Base-by-base conservation (phyloP, 1,139 yeast genomes). In the Kodamaea ohmeri region DNA sequence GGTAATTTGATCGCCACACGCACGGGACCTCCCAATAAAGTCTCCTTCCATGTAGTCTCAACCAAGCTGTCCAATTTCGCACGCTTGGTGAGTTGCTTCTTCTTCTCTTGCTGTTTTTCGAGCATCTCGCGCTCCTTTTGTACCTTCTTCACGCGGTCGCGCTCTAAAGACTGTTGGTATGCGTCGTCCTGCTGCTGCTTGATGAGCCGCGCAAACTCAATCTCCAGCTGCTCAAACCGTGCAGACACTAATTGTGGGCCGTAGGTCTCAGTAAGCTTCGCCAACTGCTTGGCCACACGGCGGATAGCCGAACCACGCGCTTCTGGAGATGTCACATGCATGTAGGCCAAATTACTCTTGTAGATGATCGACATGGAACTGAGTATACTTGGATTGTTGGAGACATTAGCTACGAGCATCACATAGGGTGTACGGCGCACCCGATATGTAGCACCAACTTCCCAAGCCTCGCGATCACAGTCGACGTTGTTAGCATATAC, bases 161-260 rank as follows among this genome's bases (percentile, higher is more conserved):
- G 62, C 31, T 71, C 62, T 20, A 78, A 56, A 0, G 81, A 76
- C 48, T 68, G 68, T 35, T 63, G 55, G 47, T 76, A 78, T 2
- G 83, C 83, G 35, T 65, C 71, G 48, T 78, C 83, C 50, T 78
- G 84, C 47, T 74, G 74, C 47, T 73, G 72, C 49, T 78, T 73
- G 28, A 78, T 53, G 20, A 67, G 34, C 36, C 83, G 57, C 28
- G 80, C 65, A 34, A 67, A 53, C 42, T 78, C 80, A 34, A 73
- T 67, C 46, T 76, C 81, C 46, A 71, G 74, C 47, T 70, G 71
- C 52, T 78, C 83, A 34, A 62, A 62, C 34, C 78, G 56, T 28
- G 74, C 72, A 2, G 76, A 60, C 1, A 78, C 58, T 22, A 78
- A 53, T 50, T 78, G 83, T 0, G 83, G 80, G 40, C 69, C 71